These are phyloP conservation scores for Sungouiozyma intestinalis DNA, from an alignment of 805 yeast species.

Conservation along the genomic window DNA sequence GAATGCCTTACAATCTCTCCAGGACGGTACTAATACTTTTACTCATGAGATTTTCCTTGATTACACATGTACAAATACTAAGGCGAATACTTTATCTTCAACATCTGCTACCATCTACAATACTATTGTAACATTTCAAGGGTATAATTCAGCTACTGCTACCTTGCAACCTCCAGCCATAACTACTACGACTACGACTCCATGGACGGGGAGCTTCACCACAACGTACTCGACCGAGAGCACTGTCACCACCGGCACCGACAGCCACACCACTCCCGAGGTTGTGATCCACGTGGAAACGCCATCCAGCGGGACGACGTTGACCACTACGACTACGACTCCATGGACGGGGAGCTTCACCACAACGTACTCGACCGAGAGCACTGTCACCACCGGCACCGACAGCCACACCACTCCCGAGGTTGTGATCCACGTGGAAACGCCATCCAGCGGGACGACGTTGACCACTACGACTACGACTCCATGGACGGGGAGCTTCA, in stretches of 20 bases:
- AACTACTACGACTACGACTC: constrained; percentile 2
- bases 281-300: constrained; percentile 1
- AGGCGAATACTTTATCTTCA: constrained; percentile 15
- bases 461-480: constrained; percentile 7
- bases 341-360: constrained; percentile 9
- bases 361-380: constrained; percentile 12
- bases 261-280: constrained; percentile 2
- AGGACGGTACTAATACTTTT: constrained; percentile 13
- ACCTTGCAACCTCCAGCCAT: constrained; percentile 7
- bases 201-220: constrained; percentile 2
- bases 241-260: constrained; percentile 1
- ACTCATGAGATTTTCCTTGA: constrained; percentile 13
- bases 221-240: constrained; percentile 3
- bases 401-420: constrained; percentile 8
- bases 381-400: constrained; percentile 6
- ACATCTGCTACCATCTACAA: constrained; percentile 8
- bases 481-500: constrained; percentile 11
- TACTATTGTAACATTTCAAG: constrained; percentile 8
- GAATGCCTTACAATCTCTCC: constrained; percentile 25
- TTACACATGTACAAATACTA: constrained; percentile 23
- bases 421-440: constrained; percentile 9
- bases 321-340: not conserved
- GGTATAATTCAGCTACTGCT: constrained; percentile 11
- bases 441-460: constrained; percentile 3
- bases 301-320: constrained; percentile 1